These are phyloP conservation scores for Verbascum thapsus DNA, from an alignment of 257 asterid species.

Conservation along the genomic window DNA sequence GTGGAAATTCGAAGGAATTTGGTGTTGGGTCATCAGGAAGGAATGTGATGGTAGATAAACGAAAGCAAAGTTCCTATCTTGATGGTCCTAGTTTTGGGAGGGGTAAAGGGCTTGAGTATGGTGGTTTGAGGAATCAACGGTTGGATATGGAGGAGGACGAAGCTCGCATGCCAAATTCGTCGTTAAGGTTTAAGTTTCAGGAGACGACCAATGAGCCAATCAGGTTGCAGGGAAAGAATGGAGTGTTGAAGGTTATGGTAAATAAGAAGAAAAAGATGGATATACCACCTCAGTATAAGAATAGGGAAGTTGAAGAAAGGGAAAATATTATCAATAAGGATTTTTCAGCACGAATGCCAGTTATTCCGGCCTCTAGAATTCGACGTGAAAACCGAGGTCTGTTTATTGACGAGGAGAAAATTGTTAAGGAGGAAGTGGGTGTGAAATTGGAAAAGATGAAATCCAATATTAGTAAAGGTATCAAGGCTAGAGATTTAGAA, in stretches of 20 bases:
- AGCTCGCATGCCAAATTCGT: slow-evolving; percentile 55
- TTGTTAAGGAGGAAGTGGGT: slow-evolving; percentile 41
- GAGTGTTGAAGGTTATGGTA: slow-evolving; percentile 91
- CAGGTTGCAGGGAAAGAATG: slow-evolving; percentile 89
- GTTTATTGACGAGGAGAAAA: slow-evolving; percentile 36
- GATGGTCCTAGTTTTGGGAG: slow-evolving; percentile 56
- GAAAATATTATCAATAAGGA: slow-evolving; percentile 49
- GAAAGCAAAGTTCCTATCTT: slow-evolving; percentile 43
- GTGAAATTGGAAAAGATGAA: slow-evolving; percentile 44
- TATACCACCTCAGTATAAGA: slow-evolving; percentile 38
- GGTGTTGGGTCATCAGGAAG: slow-evolving; percentile 53
- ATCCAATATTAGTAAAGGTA: slow-evolving; percentile 38
- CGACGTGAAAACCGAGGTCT: slow-evolving; percentile 45
- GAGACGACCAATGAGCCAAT: slow-evolving; percentile 58
- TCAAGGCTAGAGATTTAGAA: slow-evolving; percentile 42
- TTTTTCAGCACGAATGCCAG: slow-evolving; percentile 33
- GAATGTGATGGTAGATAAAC: slow-evolving; percentile 48
- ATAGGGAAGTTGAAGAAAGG: slow-evolving; percentile 48
- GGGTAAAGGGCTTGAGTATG: slow-evolving; percentile 42
- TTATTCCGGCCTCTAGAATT: slow-evolving; percentile 35
- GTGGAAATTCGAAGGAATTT: slow-evolving; percentile 47
- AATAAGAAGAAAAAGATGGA: slow-evolving; percentile 75
- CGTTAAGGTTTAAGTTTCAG: slow-evolving; percentile 54
- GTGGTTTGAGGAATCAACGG: slow-evolving; percentile 39
- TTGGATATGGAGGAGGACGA: slow-evolving; percentile 56